Conservation (phyloP, 768 basidiomycete species). For the Tremella fuciformis region DNA sequence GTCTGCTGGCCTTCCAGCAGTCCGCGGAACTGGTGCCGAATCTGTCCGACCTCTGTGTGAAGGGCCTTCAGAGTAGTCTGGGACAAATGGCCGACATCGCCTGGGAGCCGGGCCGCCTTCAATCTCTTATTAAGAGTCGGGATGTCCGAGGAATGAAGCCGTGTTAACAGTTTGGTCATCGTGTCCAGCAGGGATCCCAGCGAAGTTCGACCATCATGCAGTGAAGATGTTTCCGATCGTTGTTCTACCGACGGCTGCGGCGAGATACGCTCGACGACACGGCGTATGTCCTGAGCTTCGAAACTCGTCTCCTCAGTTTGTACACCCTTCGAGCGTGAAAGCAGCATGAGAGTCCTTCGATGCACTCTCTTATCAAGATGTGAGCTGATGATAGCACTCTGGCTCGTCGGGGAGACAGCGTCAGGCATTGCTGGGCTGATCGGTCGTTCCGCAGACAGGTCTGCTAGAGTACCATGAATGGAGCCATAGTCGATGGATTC, state of each 20-base stretch:
- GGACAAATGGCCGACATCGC: constrained; percentile 79
- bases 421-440: constrained; percentile 27
- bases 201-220: constrained; percentile 55
- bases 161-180: constrained; percentile 62
- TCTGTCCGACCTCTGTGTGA: constrained; percentile 63
- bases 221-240: constrained; percentile 72
- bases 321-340: constrained; percentile 64
- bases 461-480: too few relatives aligned
- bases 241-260: constrained; percentile 58
- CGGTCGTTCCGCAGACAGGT: constrained; percentile 5
- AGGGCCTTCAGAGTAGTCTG: constrained; percentile 74
- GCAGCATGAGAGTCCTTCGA: constrained; percentile 55
- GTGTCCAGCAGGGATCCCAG: constrained; percentile 55
- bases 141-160: constrained; percentile 73
- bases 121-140: constrained; percentile 81
- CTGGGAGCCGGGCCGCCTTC: constrained; percentile 80
- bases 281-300: neutral
- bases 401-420: constrained; percentile 26
- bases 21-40: constrained; percentile 71
- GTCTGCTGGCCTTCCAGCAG: constrained; percentile 67
- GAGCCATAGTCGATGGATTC: constrained; percentile 25
- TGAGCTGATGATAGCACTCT: constrained; percentile 27
- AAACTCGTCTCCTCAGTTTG: constrained; percentile 63
- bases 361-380: constrained; percentile 34
- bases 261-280: constrained; percentile 17